Evolutionary conservation across 306 rosid species (phyloP).

Genomic region (Dryas octopetala): DNA sequence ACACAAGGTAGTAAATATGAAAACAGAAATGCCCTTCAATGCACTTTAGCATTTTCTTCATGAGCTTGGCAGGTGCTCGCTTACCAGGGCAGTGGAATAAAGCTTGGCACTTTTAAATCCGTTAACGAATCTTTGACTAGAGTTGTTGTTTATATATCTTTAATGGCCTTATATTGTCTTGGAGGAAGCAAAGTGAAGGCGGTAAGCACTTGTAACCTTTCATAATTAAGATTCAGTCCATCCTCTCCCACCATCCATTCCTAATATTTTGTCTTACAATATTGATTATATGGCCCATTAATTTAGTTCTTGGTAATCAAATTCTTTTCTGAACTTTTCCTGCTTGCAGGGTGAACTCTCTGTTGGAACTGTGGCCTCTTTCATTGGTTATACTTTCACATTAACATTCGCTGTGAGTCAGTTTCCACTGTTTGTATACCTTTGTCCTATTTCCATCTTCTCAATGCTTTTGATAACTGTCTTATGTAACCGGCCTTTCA

Average conservation of each 20-base stretch:
- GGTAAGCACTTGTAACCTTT: constrained; percentile 45
- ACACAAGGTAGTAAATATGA: constrained; percentile 20
- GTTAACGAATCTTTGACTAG: constrained; percentile 87
- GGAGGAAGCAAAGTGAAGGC: constrained; percentile 99
- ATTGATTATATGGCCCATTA: not conserved
- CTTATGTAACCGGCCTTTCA: constrained; percentile 38
- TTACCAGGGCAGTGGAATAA: constrained; percentile 82
- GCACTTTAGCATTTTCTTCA: constrained; percentile 24
- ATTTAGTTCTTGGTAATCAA: not conserved
- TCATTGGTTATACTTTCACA: constrained; percentile 96
- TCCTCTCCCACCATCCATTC: not conserved
- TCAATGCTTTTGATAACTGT: constrained; percentile 2
- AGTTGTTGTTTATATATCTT: constrained; percentile 82
- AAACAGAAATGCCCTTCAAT: constrained; percentile 21
- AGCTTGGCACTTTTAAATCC: constrained; percentile 84
- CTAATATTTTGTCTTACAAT: not conserved
- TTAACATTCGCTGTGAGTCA: constrained; percentile 85
- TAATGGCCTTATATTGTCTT: constrained; percentile 69
- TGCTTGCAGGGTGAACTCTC: constrained; percentile 86
- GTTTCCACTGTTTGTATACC: constrained; percentile 23
- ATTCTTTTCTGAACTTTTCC: constrained; percentile 29
- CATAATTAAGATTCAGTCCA: constrained; percentile 2
- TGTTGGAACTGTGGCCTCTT: constrained; percentile 91
- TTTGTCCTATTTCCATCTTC: constrained; percentile 22
- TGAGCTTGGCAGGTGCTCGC: constrained; percentile 71